Evolutionary conservation across 139 green algal genomes (phyloP).

Genomic region (Micromonas pusilla): DNA sequence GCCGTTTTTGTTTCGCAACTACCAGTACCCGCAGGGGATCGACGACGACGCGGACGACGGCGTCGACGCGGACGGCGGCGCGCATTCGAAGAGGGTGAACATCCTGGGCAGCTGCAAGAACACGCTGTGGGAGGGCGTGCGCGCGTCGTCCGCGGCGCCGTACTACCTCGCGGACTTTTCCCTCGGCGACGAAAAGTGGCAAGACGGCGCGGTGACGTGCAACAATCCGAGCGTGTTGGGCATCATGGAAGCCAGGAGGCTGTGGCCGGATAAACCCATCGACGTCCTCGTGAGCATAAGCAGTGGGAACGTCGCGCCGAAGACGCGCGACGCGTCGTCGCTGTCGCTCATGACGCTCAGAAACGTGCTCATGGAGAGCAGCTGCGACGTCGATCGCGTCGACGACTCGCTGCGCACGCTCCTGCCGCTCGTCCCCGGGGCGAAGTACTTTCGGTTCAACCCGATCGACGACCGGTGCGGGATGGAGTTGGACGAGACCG

Average conservation of each 20-base stretch:
- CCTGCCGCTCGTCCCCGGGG: slow-evolving; percentile 47
- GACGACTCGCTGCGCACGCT: slow-evolving; percentile 59
- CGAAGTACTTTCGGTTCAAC: slow-evolving; percentile 29
- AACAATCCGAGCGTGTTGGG: slow-evolving; percentile 89
- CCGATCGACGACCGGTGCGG: slow-evolving; percentile 12
- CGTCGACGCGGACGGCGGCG: not conserved
- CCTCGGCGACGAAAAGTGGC: slow-evolving; percentile 65
- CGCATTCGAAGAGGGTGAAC: not conserved
- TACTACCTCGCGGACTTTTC: slow-evolving; percentile 80
- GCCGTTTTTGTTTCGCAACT: slow-evolving; percentile 86
- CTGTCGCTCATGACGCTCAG: slow-evolving; percentile 28
- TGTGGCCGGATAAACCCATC: slow-evolving; percentile 74
- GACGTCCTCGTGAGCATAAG: slow-evolving; percentile 78
- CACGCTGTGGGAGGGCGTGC: slow-evolving; percentile 77
- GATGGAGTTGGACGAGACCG: slow-evolving; percentile 23
- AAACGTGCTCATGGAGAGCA: slow-evolving; percentile 45
- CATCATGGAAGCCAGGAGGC: slow-evolving; percentile 63
- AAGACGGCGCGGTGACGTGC: slow-evolving; percentile 80
- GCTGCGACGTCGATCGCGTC: slow-evolving; percentile 49
- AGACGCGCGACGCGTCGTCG: slow-evolving; percentile 34
- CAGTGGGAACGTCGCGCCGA: slow-evolving; percentile 45
- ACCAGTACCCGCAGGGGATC: slow-evolving; percentile 51
- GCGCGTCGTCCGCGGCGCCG: slow-evolving; percentile 68
- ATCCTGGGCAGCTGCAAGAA: slow-evolving; percentile 40
- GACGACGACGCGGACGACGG: not conserved